These are phyloP conservation scores for Cenchrus purpureus DNA, from an alignment of 176 grass and related monocot genomes.

Conservation along the genomic window DNA sequence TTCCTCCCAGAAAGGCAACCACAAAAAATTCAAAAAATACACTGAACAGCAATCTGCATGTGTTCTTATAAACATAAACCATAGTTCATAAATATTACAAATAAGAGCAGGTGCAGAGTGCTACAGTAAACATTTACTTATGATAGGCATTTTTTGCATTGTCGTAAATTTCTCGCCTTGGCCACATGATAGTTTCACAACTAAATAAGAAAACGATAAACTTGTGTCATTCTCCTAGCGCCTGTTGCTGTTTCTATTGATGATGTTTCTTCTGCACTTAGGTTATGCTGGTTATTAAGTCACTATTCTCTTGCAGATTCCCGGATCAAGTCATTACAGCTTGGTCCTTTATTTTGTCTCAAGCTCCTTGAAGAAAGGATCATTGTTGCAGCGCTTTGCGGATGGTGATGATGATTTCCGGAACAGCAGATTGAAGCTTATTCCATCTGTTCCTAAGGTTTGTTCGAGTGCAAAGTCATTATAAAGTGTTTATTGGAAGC, in stretches of 20 bases:
- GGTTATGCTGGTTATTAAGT: constrained; percentile 25
- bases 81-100: constrained; percentile 4
- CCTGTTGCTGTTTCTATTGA: background rate
- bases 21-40: background rate
- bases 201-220: background rate
- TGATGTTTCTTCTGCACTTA: constrained; percentile 1
- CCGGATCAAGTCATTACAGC: constrained; percentile 83
- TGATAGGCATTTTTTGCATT: background rate
- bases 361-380: constrained; percentile 67
- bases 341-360: constrained; percentile 92
- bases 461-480: constrained; percentile 17
- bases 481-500: constrained; percentile 3
- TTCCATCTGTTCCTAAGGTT: constrained; percentile 97
- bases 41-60: background rate
- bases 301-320: constrained; percentile 68
- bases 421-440: constrained; percentile 95
- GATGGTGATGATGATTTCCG: constrained; percentile 95
- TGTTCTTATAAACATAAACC: constrained; percentile 24
- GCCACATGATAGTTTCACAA: background rate
- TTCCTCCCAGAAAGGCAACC: constrained; percentile 28
- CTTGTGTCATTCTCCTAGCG: background rate
- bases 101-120: background rate
- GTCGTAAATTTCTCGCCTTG: background rate
- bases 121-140: background rate
- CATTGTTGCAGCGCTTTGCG: constrained; percentile 84